phyloP scores from a whole-genome alignment of 2,329 filamentous ascomycete species.

The Trichoderma aggressivum region DNA sequence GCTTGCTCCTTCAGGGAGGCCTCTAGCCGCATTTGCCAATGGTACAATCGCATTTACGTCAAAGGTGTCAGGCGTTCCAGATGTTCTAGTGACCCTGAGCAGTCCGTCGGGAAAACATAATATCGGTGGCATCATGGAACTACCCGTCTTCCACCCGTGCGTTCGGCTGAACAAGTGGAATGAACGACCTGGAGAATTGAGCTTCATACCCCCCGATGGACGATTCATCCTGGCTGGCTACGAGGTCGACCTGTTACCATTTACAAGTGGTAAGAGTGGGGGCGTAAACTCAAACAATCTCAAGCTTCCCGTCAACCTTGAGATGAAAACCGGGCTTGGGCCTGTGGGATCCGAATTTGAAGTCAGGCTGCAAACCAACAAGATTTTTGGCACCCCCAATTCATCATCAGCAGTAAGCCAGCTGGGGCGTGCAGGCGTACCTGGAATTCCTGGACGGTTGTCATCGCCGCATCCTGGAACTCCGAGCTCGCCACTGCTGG shows the following conservation, averaged over 20 bases:
- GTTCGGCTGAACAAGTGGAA: slow-evolving; percentile 88
- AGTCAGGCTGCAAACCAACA: slow-evolving; percentile 70
- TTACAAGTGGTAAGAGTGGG: slow-evolving; percentile 56
- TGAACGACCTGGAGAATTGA: slow-evolving; percentile 84
- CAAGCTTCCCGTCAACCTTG: slow-evolving; percentile 76
- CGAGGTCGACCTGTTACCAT: slow-evolving; percentile 84
- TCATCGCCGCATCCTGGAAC: slow-evolving; percentile 49
- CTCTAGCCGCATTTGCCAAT: slow-evolving; percentile 81
- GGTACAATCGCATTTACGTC: slow-evolving; percentile 93
- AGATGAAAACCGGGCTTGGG: slow-evolving; percentile 79
- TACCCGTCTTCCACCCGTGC: slow-evolving; percentile 95
- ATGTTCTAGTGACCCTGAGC: slow-evolving; percentile 77
- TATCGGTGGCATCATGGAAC: slow-evolving; percentile 69
- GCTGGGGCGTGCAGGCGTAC: slow-evolving; percentile 42
- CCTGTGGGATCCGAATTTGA: slow-evolving; percentile 79
- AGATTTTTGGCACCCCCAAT: slow-evolving; percentile 51
- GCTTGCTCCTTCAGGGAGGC: slow-evolving; percentile 83
- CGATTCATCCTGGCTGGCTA: slow-evolving; percentile 92
- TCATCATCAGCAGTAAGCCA: slow-evolving; percentile 33
- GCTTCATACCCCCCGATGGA: slow-evolving; percentile 92
- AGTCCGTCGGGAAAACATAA: slow-evolving; percentile 78
- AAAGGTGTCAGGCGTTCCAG: slow-evolving; percentile 91
- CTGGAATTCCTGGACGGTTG: slow-evolving; percentile 41
- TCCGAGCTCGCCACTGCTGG: slow-evolving; percentile 60
- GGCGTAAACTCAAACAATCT: slow-evolving; percentile 59